phyloP scores from a whole-genome alignment of 805 yeast genomes.

The Wickerhamomyces sydowiorum region DNA sequence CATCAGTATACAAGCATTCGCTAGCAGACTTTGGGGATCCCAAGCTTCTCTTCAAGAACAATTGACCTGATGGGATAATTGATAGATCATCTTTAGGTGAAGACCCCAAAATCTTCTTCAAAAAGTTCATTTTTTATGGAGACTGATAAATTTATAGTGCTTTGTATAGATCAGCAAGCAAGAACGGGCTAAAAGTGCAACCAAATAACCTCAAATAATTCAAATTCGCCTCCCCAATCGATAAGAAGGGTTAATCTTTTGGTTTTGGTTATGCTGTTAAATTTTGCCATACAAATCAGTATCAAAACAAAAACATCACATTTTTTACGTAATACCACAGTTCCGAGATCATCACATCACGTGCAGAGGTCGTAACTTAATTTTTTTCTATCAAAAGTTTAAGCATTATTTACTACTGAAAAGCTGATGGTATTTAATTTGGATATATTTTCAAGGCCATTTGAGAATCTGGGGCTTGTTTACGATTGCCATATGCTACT shows the following conservation, averaged over 20 bases:
- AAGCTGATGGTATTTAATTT: too few relatives aligned
- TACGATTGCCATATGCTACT: too few relatives aligned
- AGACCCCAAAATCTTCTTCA: conserved; percentile 56
- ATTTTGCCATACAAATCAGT: background rate
- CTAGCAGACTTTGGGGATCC: conserved; percentile 81
- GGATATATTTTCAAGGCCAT: too few relatives aligned
- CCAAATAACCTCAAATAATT: too few relatives aligned
- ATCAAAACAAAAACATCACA: background rate
- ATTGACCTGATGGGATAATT: conserved; percentile 72
- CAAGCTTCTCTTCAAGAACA: conserved; percentile 67
- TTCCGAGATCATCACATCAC: background rate
- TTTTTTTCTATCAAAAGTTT: background rate
- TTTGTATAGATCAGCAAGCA: too few relatives aligned
- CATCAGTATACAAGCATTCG: conserved; percentile 80
- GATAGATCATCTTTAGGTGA: conserved; percentile 56
- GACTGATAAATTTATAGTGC: too few relatives aligned
- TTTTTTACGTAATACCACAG: background rate
- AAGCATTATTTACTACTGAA: too few relatives aligned
- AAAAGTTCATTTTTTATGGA: conserved; percentile 52
- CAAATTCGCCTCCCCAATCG: too few relatives aligned
- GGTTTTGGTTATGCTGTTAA: too few relatives aligned
- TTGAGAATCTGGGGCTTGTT: too few relatives aligned
- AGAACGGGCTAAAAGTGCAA: too few relatives aligned
- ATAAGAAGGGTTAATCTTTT: too few relatives aligned
- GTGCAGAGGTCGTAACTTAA: background rate